A percentile compares a stretch with the other conserved stretches of the same genome.
Evolutionary conservation across 495 filamentous ascomycete species (phyloP).

Genomic region (Trypethelium eluteriae): DNA sequence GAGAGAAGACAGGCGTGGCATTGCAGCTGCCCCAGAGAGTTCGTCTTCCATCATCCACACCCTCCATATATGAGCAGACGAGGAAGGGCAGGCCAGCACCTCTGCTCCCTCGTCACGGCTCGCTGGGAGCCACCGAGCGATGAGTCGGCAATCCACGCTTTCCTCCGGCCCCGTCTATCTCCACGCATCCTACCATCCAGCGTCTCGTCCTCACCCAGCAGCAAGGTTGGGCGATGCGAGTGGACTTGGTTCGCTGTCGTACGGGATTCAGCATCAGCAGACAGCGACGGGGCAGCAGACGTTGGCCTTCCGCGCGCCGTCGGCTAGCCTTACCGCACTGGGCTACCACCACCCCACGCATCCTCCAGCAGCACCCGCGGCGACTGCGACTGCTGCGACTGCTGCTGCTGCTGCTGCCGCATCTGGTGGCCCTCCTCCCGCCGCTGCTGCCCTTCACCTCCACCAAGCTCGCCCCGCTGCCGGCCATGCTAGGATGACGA

Average conservation of each 20-base stretch:
- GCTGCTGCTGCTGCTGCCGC: background rate
- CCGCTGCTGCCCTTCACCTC: conserved; percentile 17
- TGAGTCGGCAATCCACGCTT: conserved; percentile 1
- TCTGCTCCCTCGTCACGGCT: background rate
- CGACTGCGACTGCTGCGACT: background rate
- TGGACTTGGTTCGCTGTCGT: background rate
- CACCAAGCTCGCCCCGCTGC: conserved; percentile 16
- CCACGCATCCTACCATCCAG: background rate
- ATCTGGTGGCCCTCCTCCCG: background rate
- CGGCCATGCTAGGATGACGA: conserved; percentile 13
- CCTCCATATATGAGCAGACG: conserved; percentile 3
- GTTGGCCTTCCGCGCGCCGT: background rate
- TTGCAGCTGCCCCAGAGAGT: background rate
- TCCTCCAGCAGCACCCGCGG: background rate
- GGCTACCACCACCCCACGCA: conserved; percentile 1
- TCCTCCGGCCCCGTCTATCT: conserved; percentile 1
- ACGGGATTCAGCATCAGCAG: background rate
- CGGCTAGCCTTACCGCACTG: background rate
- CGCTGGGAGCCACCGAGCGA: background rate
- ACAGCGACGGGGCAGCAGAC: background rate
- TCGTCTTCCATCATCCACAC: background rate
- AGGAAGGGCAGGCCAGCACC: background rate
- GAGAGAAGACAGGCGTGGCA: background rate
- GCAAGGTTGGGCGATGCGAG: background rate
- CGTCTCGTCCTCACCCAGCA: background rate